phyloP scores from a whole-genome alignment of 208 protist species.

The Crithidia acanthocephali region DNA sequence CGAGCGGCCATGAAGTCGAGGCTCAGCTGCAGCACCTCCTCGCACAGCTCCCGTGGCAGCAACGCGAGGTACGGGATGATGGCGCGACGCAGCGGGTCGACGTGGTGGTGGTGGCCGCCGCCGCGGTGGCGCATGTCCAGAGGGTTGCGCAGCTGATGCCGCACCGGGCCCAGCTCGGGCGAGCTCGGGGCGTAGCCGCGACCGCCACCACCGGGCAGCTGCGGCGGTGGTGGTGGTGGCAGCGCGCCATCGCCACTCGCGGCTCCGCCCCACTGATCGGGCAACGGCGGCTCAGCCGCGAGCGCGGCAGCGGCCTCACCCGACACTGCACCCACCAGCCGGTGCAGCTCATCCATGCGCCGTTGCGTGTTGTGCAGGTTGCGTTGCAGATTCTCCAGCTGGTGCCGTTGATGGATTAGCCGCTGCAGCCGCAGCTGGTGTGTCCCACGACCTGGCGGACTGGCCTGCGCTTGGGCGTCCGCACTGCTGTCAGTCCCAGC shows the following conservation, averaged over 20 bases:
- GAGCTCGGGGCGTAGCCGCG: background rate
- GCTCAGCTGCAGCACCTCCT: slow-evolving; percentile 28
- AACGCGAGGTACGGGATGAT: slow-evolving; percentile 38
- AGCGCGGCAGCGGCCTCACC: background rate
- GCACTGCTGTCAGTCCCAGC: background rate
- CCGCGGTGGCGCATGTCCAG: background rate
- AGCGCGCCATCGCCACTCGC: background rate
- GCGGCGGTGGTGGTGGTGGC: background rate
- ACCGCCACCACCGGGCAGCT: background rate
- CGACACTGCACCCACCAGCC: background rate
- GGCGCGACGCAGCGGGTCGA: slow-evolving; percentile 23
- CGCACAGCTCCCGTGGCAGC: slow-evolving; percentile 27
- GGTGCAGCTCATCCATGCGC: slow-evolving; percentile 3
- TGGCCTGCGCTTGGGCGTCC: background rate
- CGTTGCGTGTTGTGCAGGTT: slow-evolving; percentile 1
- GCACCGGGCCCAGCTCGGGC: slow-evolving; percentile 8
- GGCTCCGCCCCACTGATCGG: background rate
- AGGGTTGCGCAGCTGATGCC: slow-evolving; percentile 29
- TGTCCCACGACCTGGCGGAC: too few relatives aligned
- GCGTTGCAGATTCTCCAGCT: background rate
- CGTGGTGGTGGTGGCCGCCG: background rate
- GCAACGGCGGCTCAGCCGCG: background rate
- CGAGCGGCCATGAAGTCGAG: slow-evolving; percentile 34
- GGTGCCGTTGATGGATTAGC: background rate
- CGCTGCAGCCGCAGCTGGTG: slow-evolving; percentile 4